Evolutionary conservation across 169 alveolate genomes (phyloP), one percentile per base, ranked within the genome.

Genomic region (Neospora caninum): DNA sequence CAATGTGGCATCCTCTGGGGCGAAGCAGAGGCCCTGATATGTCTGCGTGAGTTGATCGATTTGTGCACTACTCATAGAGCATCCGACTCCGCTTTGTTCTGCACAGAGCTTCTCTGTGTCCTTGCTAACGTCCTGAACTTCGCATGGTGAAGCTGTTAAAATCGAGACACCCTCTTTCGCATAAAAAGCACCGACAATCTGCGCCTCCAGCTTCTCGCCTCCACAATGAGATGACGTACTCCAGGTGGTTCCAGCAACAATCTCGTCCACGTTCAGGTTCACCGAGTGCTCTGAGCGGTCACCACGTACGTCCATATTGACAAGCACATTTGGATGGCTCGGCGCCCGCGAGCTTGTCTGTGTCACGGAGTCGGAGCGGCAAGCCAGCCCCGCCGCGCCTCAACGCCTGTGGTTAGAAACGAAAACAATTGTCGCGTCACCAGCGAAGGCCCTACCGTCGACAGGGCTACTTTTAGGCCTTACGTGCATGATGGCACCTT

Each of bases 171-270:
- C 87, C 41, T 16, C 45, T 20, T 78, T 78, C 87, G 18, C 45
- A 45, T 78, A 78, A 31, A 78, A 39, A 34, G 87, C 87, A 16
- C 53, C 41, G 53, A 78, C 87, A 78, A 78, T 78, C 87, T 34
- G 45, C 20, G 4, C 87, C 34, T 39, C 2, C 31, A 22, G 4
- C 87, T 39, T 78, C 34, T 39, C 87, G 42, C 41, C 41, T 34
- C 31, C 39, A 45, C 87, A 78, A 22, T 78, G 87, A 20, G 42
- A 34, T 0, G 42, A 34, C 41, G 87, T 25, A 39, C 87, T 78
- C 87, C 87, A 78, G 16, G n/a, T 34, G 53, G 87, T 38, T 22
- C 87, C 87, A 78, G 53, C 25, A 38, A 0, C 87, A 18, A 39
- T 34, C 13, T 78, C 87, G 34, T 34, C 49, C 18, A 20, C 87